A percentile compares a stretch with the other conserved stretches of the same genome.
Conservation (phyloP, 495 filamentous ascomycete species). For the Daldinia childiae region DNA sequence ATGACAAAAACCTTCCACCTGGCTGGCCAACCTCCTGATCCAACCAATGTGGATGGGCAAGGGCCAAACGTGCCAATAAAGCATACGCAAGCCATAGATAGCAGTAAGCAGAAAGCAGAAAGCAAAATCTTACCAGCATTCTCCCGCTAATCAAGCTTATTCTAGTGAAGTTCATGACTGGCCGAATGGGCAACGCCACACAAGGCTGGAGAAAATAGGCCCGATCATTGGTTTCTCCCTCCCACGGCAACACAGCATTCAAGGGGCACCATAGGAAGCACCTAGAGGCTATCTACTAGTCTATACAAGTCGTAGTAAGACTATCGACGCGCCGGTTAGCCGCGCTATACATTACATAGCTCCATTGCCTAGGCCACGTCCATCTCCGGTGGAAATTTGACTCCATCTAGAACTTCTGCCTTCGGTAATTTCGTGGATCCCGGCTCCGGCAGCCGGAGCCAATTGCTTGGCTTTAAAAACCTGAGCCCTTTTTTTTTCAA, state of each 20-base stretch:
- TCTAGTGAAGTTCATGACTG: conserved; percentile 22
- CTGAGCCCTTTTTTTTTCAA: conserved; percentile 7
- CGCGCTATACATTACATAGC: conserved; percentile 17
- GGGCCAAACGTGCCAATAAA: conserved; percentile 39
- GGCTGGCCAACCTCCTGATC: conserved; percentile 24
- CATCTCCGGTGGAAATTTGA: conserved; percentile 20
- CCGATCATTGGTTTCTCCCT: conserved; percentile 27
- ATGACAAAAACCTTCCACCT: conserved; percentile 29
- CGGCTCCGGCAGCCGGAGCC: conserved; percentile 15
- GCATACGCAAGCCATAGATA: conserved; percentile 32
- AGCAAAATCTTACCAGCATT: conserved; percentile 25
- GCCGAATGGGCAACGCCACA: conserved; percentile 30
- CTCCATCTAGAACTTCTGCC: conserved; percentile 25
- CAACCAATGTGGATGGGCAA: conserved; percentile 38
- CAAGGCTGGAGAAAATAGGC: conserved; percentile 40
- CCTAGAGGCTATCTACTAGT: conserved; percentile 24
- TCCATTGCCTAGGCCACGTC: conserved; percentile 22
- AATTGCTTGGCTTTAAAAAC: conserved; percentile 17
- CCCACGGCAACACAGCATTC: not conserved
- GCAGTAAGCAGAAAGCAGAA: conserved; percentile 38
- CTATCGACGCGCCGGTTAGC: conserved; percentile 19
- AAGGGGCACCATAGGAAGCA: not conserved
- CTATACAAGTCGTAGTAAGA: conserved; percentile 26
- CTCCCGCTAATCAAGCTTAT: conserved; percentile 21
- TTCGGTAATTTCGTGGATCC: conserved; percentile 31